phyloP scores from a whole-genome alignment of 495 filamentous ascomycete species.

The Oidiodendron maius region DNA sequence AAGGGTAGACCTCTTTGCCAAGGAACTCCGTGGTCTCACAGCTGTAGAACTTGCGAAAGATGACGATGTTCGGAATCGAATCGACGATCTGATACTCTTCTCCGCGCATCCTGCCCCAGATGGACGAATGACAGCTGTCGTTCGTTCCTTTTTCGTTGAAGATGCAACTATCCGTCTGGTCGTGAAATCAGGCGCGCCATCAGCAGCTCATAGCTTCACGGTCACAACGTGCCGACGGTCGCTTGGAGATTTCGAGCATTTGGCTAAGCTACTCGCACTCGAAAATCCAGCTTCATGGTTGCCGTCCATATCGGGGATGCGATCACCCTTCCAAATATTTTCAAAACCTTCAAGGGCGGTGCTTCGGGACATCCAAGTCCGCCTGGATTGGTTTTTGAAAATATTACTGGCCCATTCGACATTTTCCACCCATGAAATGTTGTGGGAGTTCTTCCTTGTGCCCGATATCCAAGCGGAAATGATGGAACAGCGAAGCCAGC shows the following conservation, averaged over 20 bases:
- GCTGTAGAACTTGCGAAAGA: slow-evolving; percentile 97
- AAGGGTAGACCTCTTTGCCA: slow-evolving; percentile 77
- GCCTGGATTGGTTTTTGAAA: slow-evolving; percentile 79
- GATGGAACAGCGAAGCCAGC: slow-evolving; percentile 81
- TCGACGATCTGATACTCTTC: slow-evolving; percentile 88
- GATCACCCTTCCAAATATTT: slow-evolving; percentile 87
- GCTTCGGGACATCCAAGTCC: slow-evolving; percentile 80
- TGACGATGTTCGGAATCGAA: slow-evolving; percentile 92
- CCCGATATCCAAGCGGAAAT: slow-evolving; percentile 86
- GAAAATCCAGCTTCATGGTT: slow-evolving; percentile 97
- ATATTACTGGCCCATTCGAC: slow-evolving; percentile 85
- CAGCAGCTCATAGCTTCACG: slow-evolving; percentile 62
- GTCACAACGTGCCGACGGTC: slow-evolving; percentile 94
- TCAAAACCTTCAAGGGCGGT: slow-evolving; percentile 84
- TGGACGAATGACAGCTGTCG: slow-evolving; percentile 83
- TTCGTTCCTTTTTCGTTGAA: slow-evolving; percentile 96
- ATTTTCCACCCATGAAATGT: slow-evolving; percentile 92
- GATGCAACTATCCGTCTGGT: slow-evolving; percentile 91
- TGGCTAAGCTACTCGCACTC: slow-evolving; percentile 77
- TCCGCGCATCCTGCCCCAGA: slow-evolving; percentile 65
- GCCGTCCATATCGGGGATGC: slow-evolving; percentile 68
- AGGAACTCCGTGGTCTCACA: slow-evolving; percentile 83
- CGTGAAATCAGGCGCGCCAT: slow-evolving; percentile 83
- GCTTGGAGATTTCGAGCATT: slow-evolving; percentile 83
- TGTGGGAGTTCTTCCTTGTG: slow-evolving; percentile 99